phyloP scores from a whole-genome alignment of 2,329 filamentous ascomycete genomes.

The Xylariaceae sp. region DNA sequence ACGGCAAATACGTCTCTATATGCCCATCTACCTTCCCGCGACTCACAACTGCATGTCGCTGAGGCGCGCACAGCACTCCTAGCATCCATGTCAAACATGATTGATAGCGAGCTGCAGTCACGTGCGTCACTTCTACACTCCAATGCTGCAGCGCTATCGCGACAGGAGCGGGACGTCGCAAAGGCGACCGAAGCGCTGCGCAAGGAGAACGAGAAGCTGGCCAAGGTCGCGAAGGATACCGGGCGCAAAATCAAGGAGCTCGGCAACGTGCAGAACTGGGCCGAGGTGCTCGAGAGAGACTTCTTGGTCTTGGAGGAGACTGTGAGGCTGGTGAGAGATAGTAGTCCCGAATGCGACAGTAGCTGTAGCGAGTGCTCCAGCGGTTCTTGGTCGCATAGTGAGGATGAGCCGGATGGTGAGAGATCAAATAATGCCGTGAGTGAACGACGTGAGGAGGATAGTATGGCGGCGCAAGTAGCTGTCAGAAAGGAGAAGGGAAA shows the following conservation, averaged over 20 bases:
- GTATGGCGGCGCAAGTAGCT: conserved; percentile 3
- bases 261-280: conserved; percentile 78
- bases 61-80: conserved; percentile 56
- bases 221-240: conserved; percentile 57
- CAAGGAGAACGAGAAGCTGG: conserved; percentile 60
- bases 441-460: conserved; percentile 16
- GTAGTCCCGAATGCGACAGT: conserved; percentile 23
- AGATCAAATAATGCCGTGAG: conserved; percentile 26
- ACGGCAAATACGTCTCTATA: conserved; percentile 18
- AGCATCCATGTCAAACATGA: conserved; percentile 61
- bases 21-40: conserved; percentile 38
- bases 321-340: conserved; percentile 47
- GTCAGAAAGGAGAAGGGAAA: conserved; percentile 18
- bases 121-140: conserved; percentile 65
- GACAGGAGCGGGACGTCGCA: conserved; percentile 62
- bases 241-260: conserved; percentile 67
- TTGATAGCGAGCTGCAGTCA: conserved; percentile 62
- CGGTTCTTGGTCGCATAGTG: conserved; percentile 24
- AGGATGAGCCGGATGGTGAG: conserved; percentile 31
- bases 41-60: conserved; percentile 44
- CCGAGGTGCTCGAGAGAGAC: conserved; percentile 69
- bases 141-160: conserved; percentile 59
- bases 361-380: conserved; percentile 27
- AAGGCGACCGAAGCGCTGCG: conserved; percentile 55
- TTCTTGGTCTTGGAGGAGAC: conserved; percentile 62